Conservation (phyloP, 2,329 filamentous ascomycete species). For the Aaosphaeria arxii region DNA sequence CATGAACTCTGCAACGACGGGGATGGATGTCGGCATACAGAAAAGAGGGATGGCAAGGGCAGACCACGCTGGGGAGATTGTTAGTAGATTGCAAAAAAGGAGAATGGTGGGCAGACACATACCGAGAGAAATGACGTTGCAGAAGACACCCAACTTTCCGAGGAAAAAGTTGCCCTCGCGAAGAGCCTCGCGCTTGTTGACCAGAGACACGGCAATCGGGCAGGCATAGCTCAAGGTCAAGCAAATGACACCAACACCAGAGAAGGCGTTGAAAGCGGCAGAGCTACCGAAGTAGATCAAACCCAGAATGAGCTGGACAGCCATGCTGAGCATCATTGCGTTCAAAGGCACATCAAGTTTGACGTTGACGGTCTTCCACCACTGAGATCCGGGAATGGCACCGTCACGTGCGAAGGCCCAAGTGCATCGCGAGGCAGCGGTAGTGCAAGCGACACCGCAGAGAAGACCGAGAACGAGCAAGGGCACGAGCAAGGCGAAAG, state of each 20-base stretch:
- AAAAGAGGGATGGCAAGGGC: slow-evolving; percentile 68
- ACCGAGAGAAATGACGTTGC: slow-evolving; percentile 62
- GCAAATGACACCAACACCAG: slow-evolving; percentile 67
- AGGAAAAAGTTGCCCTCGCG: slow-evolving; percentile 59
- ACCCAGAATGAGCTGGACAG: slow-evolving; percentile 61
- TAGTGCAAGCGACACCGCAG: slow-evolving; percentile 68
- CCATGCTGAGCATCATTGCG: slow-evolving; percentile 70
- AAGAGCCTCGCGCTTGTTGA: slow-evolving; percentile 60
- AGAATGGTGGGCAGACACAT: slow-evolving; percentile 43
- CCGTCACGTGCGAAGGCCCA: slow-evolving; percentile 71
- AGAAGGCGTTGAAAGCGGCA: slow-evolving; percentile 71
- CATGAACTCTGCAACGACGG: slow-evolving; percentile 58
- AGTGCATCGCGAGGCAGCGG: slow-evolving; percentile 63
- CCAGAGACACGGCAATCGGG: slow-evolving; percentile 63
- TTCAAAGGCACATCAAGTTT: slow-evolving; percentile 65
- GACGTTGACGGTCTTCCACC: slow-evolving; percentile 61
- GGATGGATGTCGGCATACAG: slow-evolving; percentile 67
- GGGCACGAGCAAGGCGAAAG: slow-evolving; percentile 62
- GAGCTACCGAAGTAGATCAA: slow-evolving; percentile 68
- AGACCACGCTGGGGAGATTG: slow-evolving; percentile 51
- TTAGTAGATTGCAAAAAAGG: background rate
- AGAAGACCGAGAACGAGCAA: slow-evolving; percentile 64
- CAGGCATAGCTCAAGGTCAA: slow-evolving; percentile 66
- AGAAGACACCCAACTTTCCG: slow-evolving; percentile 58
- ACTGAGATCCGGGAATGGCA: slow-evolving; percentile 61